Evolutionary conservation across 345 rosid genomes (phyloP).

Genomic region (Euphorbia peplus): DNA sequence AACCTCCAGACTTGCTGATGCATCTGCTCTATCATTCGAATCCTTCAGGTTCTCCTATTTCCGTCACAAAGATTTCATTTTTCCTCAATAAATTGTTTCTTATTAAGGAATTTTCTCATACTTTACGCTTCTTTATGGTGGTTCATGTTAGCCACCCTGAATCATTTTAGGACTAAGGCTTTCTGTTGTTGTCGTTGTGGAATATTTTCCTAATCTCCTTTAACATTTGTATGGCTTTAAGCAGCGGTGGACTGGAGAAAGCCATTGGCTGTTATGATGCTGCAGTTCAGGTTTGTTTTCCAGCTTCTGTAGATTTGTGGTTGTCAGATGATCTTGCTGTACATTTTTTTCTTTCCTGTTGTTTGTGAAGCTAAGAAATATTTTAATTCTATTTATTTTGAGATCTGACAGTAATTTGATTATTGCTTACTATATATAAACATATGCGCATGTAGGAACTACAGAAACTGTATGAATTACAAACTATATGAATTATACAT

Average conservation of each 20-base stretch:
- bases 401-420: not conserved
- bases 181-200: too few species aligned
- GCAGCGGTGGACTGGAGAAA: slow-evolving; percentile 49
- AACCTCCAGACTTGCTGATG: slow-evolving; percentile 54
- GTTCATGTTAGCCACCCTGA: too few species aligned
- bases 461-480: not conserved
- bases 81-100: slow-evolving; percentile 2
- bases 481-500: not conserved
- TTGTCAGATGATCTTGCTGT: not conserved
- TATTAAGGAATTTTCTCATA: not conserved
- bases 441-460: not conserved
- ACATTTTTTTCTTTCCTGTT: not conserved
- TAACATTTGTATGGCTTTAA: slow-evolving; percentile 15
- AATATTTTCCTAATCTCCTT: too few species aligned
- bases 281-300: slow-evolving; percentile 60
- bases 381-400: not conserved
- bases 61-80: not conserved
- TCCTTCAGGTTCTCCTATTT: slow-evolving; percentile 39
- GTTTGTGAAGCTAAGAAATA: not conserved
- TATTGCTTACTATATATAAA: not conserved
- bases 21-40: slow-evolving; percentile 37
- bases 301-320: not conserved
- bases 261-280: slow-evolving; percentile 76
- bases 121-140: too few species aligned
- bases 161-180: too few species aligned